Percentiles rank a stretch among this genome's conserved stretches.
Conservation (phyloP, 352 stramenopile genomes). For the Pythium monospermum region DNA sequence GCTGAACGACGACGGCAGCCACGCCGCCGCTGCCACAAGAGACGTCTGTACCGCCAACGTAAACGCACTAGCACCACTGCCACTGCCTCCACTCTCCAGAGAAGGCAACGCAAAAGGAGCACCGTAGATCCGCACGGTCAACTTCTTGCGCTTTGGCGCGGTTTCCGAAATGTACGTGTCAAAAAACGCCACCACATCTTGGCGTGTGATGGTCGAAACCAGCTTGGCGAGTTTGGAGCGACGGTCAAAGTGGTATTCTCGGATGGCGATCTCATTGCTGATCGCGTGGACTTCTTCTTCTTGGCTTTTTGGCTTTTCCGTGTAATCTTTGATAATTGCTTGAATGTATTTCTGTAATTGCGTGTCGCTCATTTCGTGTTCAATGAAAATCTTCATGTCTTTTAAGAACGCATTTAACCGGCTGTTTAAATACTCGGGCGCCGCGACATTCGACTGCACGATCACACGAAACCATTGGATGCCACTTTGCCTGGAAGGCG, state of each 20-base stretch:
- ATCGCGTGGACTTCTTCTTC: constrained; percentile 51
- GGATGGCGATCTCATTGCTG: constrained; percentile 57
- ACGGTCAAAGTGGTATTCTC: constrained; percentile 71
- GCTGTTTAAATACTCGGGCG: constrained; percentile 58
- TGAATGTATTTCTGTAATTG: constrained; percentile 51
- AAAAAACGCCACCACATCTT: constrained; percentile 65
- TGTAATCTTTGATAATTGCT: constrained; percentile 54
- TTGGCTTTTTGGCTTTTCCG: constrained; percentile 71
- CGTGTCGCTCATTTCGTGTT: constrained; percentile 22
- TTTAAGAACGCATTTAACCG: constrained; percentile 62
- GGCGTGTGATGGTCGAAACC: constrained; percentile 36
- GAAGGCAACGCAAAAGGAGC: constrained; percentile 1
- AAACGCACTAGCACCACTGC: neutral
- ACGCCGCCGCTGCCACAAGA: constrained; percentile 4
- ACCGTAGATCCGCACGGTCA: constrained; percentile 59
- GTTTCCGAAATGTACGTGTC: constrained; percentile 36
- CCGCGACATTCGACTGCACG: constrained; percentile 68
- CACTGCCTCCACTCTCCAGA: no score
- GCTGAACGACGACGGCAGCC: neutral
- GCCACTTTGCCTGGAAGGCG: constrained; percentile 31
- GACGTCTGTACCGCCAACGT: neutral
- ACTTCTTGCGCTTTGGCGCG: constrained; percentile 30
- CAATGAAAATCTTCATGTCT: constrained; percentile 30
- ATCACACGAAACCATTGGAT: constrained; percentile 70
- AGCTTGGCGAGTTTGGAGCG: constrained; percentile 31